Evolutionary conservation across 441 rosid genomes (phyloP).

Genomic region (Biscutella laevigata): DNA sequence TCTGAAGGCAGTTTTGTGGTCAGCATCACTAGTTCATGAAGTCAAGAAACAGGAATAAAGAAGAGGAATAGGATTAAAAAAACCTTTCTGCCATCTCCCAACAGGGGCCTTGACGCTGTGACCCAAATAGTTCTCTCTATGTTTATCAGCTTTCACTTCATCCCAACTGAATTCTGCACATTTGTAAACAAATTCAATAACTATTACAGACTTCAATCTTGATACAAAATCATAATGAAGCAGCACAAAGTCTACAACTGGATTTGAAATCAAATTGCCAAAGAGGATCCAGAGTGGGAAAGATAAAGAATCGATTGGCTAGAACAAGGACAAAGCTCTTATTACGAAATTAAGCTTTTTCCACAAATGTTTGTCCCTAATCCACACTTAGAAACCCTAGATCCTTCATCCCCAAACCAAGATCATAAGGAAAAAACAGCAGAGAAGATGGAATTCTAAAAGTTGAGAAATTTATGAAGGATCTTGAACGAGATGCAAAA

Average conservation of each 20-base stretch:
- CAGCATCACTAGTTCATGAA: background rate
- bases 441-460: constrained; percentile 14
- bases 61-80: background rate
- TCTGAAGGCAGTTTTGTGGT: too few species aligned
- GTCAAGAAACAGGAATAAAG: background rate
- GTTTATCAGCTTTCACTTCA: constrained; percentile 87
- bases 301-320: background rate
- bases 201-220: background rate
- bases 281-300: background rate
- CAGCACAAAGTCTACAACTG: background rate
- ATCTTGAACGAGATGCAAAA: background rate
- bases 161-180: constrained; percentile 91
- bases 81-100: constrained; percentile 99
- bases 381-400: constrained; percentile 2
- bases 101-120: constrained; percentile 92
- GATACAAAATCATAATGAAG: background rate
- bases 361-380: constrained; percentile 2
- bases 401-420: background rate
- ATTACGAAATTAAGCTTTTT: background rate
- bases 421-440: background rate
- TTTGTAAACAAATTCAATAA: background rate
- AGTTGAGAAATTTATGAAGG: background rate
- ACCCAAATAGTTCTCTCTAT: constrained; percentile 87
- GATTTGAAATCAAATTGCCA: background rate
- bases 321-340: background rate